A percentile compares a stretch with the other conserved stretches of the same genome.
Evolutionary conservation across 148 eudicot species (phyloP).

Genomic region (Euryodendron excelsum): DNA sequence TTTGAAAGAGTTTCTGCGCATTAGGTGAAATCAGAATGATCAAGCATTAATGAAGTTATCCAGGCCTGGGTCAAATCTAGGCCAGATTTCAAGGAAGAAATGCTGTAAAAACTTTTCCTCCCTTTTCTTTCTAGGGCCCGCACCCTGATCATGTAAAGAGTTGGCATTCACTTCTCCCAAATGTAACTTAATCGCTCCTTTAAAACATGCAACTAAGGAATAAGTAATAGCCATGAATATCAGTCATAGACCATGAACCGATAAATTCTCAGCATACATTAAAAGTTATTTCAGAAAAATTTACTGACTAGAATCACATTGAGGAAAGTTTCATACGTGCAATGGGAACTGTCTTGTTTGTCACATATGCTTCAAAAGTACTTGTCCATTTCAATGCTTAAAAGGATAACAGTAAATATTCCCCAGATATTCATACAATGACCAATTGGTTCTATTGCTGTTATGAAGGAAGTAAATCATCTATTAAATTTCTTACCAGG

Average conservation of each 20-base stretch:
- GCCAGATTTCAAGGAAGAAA: not conserved
- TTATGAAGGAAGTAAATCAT: not conserved
- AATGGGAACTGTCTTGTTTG: not conserved
- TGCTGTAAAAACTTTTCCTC: too few relatives aligned
- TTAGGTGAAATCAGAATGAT: not conserved
- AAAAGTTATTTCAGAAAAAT: not conserved
- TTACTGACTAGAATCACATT: not conserved
- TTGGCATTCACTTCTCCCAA: not conserved
- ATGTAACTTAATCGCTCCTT: not conserved
- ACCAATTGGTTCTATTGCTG: not conserved
- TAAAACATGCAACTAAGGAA: not conserved
- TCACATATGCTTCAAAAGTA: not conserved
- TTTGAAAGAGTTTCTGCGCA: not conserved
- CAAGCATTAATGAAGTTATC: not conserved
- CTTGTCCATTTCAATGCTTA: not conserved
- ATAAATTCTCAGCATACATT: not conserved
- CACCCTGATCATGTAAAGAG: not conserved
- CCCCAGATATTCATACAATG: not conserved
- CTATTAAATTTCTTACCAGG: conserved; percentile 50
- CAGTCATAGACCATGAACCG: not conserved
- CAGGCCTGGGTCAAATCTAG: not conserved
- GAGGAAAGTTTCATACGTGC: not conserved
- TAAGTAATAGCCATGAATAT: not conserved
- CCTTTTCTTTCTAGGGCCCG: not conserved
- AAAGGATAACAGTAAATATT: not conserved